Evolutionary conservation across 106 monocot species (phyloP), one percentile per base, ranked within the genome.

Genomic region (Dendrobium nobile): DNA sequence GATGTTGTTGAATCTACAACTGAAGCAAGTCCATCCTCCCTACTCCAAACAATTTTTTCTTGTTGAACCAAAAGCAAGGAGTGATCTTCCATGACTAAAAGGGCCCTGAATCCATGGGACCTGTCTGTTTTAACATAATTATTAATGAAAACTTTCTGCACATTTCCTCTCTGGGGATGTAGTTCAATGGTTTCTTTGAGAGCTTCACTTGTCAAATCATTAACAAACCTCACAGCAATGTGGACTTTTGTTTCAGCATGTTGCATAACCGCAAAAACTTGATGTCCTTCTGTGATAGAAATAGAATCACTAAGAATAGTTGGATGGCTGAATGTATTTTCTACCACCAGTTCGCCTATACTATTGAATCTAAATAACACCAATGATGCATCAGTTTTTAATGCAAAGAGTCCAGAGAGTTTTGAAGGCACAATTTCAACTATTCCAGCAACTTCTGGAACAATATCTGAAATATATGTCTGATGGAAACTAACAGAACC

Each of bases 81-180:
- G 72, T 95, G 86, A 84, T 99, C 99, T 87, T 99, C 95, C 95
- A 95, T 95, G n/a, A 95, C 93, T 79, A 99, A 41, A 84, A 99
- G 87, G 47, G 88, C 90, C 73, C 99, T 90, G 83, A 95, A 99
- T 82, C 99, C 99, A 85, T 99, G 85, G 24, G 99, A 93, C 80
- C 85, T 88, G 75, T 95, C 99, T 43, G 89, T 95, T 84, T 88
- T 85, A 11, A 95, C 54, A 91, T 99, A 99, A 88, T 84, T 99
- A 91, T 95, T 99, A 67, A 99, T 87, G 81, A 99, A 99, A 79
- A 95, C 80, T 42, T 91, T 93, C 75, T 93, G 80, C 9, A 93
- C 86, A 51, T 55, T 77, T 41, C 95, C 99, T 77, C 87, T 85
- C 44, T 93, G 85, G 22, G 33, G 81, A 48, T 90, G 91, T 24